Conservation (phyloP, 352 stramenopile genomes). For the Pythium rishiriense region DNA sequence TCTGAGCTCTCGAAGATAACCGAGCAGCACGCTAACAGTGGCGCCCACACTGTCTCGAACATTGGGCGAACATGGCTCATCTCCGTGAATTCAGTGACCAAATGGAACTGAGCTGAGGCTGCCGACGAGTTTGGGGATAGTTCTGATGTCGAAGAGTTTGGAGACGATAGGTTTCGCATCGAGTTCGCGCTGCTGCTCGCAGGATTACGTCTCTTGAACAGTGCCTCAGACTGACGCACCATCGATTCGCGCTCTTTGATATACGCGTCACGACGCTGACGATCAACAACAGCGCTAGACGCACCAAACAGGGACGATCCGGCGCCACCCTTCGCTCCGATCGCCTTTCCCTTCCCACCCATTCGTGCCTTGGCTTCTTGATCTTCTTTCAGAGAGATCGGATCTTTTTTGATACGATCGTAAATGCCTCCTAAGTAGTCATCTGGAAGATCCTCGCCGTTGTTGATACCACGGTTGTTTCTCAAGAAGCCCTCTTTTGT, state of each 20-base stretch:
- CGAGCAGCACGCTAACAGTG: conserved; percentile 95
- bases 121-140: conserved; percentile 5
- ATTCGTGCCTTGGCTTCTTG: conserved; percentile 67
- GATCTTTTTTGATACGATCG: conserved; percentile 93
- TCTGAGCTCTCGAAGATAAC: conserved; percentile 96
- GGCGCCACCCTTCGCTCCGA: conserved; percentile 32
- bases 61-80: conserved; percentile 92
- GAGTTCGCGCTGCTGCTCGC: conserved; percentile 17
- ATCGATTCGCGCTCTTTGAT: conserved; percentile 85
- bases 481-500: conserved; percentile 95
- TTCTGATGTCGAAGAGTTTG: conserved; percentile 15
- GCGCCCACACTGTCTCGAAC: conserved; percentile 99
- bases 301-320: conserved; percentile 61
- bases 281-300: conserved; percentile 54
- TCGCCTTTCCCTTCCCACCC: conserved; percentile 20
- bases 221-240: conserved; percentile 72
- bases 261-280: conserved; percentile 77
- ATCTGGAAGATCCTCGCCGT: conserved; percentile 93
- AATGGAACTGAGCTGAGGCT: conserved; percentile 44
- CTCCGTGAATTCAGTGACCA: conserved; percentile 68
- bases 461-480: conserved; percentile 98
- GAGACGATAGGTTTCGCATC: conserved; percentile 19
- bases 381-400: conserved; percentile 98
- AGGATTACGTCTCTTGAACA: conserved; percentile 70
- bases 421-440: conserved; percentile 95